Conservation (phyloP, 2,329 filamentous ascomycete species). For the Zymoseptoria passerinii region DNA sequence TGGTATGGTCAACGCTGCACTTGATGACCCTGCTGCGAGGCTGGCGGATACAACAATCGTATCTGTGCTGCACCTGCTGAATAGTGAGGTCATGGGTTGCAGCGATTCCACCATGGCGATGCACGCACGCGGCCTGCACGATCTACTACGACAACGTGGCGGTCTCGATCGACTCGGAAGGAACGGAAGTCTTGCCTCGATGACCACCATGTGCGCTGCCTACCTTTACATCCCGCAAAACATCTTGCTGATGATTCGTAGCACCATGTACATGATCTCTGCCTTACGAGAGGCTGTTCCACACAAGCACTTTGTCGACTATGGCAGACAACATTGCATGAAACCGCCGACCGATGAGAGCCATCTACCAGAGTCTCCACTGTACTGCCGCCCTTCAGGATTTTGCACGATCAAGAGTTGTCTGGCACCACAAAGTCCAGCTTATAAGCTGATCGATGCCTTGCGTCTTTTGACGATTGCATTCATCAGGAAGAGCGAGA, state of each 20-base stretch:
- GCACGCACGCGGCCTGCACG: slow-evolving; percentile 24
- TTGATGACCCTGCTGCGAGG: slow-evolving; percentile 19
- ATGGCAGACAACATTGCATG: slow-evolving; percentile 5
- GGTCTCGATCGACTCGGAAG: slow-evolving; percentile 24
- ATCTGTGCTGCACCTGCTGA: slow-evolving; percentile 26
- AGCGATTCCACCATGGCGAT: slow-evolving; percentile 17
- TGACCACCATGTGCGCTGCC: slow-evolving; percentile 18
- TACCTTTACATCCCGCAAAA: not conserved
- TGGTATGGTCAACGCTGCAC: slow-evolving; percentile 21
- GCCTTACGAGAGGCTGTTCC: slow-evolving; percentile 16
- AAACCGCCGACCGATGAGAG: slow-evolving; percentile 4
- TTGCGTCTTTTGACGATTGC: slow-evolving; percentile 12
- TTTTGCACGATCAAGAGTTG: slow-evolving; percentile 11
- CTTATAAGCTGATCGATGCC: slow-evolving; percentile 10
- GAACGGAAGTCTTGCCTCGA: slow-evolving; percentile 19
- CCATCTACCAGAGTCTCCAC: slow-evolving; percentile 16
- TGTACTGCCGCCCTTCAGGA: slow-evolving; percentile 13
- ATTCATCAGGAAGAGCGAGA: slow-evolving; percentile 7
- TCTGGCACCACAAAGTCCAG: slow-evolving; percentile 8
- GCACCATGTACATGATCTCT: slow-evolving; percentile 19
- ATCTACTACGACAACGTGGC: slow-evolving; percentile 24
- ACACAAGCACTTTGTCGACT: slow-evolving; percentile 11
- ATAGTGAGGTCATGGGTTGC: slow-evolving; percentile 26
- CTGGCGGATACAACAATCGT: slow-evolving; percentile 26
- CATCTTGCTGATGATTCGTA: slow-evolving; percentile 1